Evolutionary conservation across 2,329 filamentous ascomycete genomes (phyloP), one percentile per base, ranked within the genome.

Genomic region (Volutella citrinella): DNA sequence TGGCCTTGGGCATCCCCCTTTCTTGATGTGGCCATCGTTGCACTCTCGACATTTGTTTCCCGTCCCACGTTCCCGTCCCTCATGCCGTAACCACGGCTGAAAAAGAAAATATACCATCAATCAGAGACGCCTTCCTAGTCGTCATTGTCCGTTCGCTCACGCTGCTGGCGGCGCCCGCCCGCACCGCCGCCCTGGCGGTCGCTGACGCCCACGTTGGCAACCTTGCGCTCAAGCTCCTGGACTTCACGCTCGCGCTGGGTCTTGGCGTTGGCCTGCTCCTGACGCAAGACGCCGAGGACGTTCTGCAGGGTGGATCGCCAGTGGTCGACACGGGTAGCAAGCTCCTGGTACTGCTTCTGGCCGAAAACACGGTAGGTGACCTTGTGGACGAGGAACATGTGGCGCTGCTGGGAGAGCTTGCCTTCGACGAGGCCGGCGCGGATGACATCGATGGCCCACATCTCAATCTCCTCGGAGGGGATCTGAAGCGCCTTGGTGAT

Each of bases 401-500:
- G 80, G 62, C 88, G 89, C 61, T 91, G 78, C 70, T 98, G 93
- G 39, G 86, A 93, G 51, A 98, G 80, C 69, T 95, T 95, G 60
- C 93, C 93, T 72, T 98, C 93, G 32, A 98, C 87, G 22, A 98
- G 80, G 20, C 90, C 89, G 29, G 90, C 88, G 50, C 93, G 87
- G 67, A 98, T 96, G 51, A 94, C 90, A 63, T 98, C 93, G 56
- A 98, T 98, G 49, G 94, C 88, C 93, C 93, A 98, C 76, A 91
- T 85, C 75, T 98, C 93, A 25, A 97, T 88, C 45, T 97, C 88
- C 46, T 86, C 82, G 28, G 69, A 59, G 27, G 87, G 81, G 36
- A 98, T 82, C 65, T 93, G 84, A 28, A 98, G 80, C 6, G 88
- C 84, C 59, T 84, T 84, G 47, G 85, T 79, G 58, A 98, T 96